Percentiles rank a stretch among this genome's conserved stretches.
Evolutionary conservation across 2,329 filamentous ascomycete species (phyloP).

Genomic region (Fusarium ambrosium): DNA sequence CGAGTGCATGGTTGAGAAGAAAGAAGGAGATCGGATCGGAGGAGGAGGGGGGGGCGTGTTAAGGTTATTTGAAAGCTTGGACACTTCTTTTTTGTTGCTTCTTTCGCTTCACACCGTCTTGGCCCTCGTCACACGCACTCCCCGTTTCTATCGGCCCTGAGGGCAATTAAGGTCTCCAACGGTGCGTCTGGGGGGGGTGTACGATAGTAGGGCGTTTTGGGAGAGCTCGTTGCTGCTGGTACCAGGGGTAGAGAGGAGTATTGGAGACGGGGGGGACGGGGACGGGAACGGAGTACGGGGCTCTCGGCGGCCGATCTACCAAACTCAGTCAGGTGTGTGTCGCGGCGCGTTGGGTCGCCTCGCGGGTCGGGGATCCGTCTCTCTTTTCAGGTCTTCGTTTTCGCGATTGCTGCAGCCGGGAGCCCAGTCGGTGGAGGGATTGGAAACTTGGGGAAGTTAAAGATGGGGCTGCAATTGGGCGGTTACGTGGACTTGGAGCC

Average conservation of each 20-base stretch:
- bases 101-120: slow-evolving; percentile 6
- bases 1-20: slow-evolving; percentile 23
- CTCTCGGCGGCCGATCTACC: slow-evolving; percentile 2
- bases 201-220: not conserved
- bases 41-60: slow-evolving; percentile 8
- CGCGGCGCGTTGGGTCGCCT: not conserved
- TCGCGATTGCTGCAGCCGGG: not conserved
- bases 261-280: not conserved
- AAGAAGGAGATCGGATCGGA: slow-evolving; percentile 25
- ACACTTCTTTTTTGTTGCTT: not conserved
- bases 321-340: not conserved
- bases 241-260: not conserved
- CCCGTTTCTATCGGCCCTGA: slow-evolving; percentile 1
- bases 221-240: not conserved
- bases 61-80: slow-evolving; percentile 7
- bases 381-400: slow-evolving; percentile 4
- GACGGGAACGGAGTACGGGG: not conserved
- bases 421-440: slow-evolving; percentile 15
- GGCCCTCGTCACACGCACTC: slow-evolving; percentile 5
- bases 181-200: slow-evolving; percentile 3
- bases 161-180: not conserved
- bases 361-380: not conserved
- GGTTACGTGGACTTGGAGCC: slow-evolving; percentile 37
- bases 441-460: slow-evolving; percentile 31
- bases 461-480: slow-evolving; percentile 39